phyloP scores from a whole-genome alignment of 2,329 filamentous ascomycete species.

The Orbilia quercus region DNA sequence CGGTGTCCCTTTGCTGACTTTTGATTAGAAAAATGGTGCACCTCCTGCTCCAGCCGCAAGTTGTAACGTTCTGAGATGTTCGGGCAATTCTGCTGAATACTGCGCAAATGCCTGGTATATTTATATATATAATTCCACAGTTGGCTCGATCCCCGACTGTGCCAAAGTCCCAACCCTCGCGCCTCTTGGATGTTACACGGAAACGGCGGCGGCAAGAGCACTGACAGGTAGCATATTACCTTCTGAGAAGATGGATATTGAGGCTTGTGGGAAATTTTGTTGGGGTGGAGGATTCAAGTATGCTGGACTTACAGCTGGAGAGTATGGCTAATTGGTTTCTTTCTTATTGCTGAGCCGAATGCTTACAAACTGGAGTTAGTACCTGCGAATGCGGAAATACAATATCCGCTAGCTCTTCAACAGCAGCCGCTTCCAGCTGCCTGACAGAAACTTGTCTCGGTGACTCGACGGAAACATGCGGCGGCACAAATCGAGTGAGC shows the following conservation, averaged over 20 bases:
- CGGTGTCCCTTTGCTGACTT: too few species aligned
- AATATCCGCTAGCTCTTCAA: background rate
- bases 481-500: slow-evolving; percentile 1
- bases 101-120: background rate
- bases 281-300: background rate
- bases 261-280: slow-evolving; percentile 1
- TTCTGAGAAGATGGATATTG: background rate
- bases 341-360: too few species aligned
- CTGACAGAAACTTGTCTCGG: background rate
- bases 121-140: background rate
- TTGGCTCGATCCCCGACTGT: slow-evolving; percentile 1
- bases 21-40: background rate
- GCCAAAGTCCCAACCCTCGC: background rate
- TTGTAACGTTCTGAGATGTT: background rate
- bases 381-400: background rate
- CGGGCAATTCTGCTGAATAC: background rate
- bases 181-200: background rate
- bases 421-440: background rate
- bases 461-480: background rate
- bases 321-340: background rate
- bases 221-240: background rate
- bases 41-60: background rate
- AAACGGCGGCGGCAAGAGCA: background rate
- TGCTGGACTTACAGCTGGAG: background rate
- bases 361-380: background rate